Evolutionary conservation across 768 basidiomycete species (phyloP), one percentile per base, ranked within the genome.

Genomic region (Crassisporium funariophilum): DNA sequence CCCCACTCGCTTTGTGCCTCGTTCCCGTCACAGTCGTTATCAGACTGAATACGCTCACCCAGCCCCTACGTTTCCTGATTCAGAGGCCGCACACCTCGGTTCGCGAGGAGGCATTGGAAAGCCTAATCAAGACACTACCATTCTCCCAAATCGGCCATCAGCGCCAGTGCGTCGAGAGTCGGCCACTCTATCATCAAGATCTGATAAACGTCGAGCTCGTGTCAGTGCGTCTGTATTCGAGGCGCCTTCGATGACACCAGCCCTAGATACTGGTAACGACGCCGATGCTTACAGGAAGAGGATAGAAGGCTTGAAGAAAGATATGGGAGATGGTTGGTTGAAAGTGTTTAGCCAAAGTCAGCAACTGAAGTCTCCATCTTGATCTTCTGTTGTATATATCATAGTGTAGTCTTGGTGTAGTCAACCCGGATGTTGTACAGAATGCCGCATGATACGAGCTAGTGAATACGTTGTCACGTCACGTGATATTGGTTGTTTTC

Each of bases 281-380:
- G 86, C 78, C 19, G 91, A 91, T 47, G 77, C 82, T 35, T 91
- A 88, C 63, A 76, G 92, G 37, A 78, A 80, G 46, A 77, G 77
- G 56, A 86, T 95, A 41, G 92, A 94, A 71, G 84, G 84, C 13
- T 58, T 95, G 63, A 83, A 89, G 64, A 76, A 81, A 49, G 92
- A 95, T 58, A 91, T 94, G 76, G 92, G 92, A 2, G 92, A 94
- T 17, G 83, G 84, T 8, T 95, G 90, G 91, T 59, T 95, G 59
- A 88, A 86, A 64, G 89, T 93, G 24, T 84, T 88, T 57, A 88
- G 81, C 35, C 68, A 69, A 51, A 64, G 55, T 22, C 53, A 63
- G 35, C 50, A 54, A 27, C 49, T 21, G 31, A 52, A 44, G 19
- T 39, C 12, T n/a, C 9, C 31, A n/a, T n/a, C n/a, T n/a, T n/a